These are phyloP conservation scores for Fusarium sp. DNA, from an alignment of 2,329 filamentous ascomycete genomes.

Conservation along the genomic window DNA sequence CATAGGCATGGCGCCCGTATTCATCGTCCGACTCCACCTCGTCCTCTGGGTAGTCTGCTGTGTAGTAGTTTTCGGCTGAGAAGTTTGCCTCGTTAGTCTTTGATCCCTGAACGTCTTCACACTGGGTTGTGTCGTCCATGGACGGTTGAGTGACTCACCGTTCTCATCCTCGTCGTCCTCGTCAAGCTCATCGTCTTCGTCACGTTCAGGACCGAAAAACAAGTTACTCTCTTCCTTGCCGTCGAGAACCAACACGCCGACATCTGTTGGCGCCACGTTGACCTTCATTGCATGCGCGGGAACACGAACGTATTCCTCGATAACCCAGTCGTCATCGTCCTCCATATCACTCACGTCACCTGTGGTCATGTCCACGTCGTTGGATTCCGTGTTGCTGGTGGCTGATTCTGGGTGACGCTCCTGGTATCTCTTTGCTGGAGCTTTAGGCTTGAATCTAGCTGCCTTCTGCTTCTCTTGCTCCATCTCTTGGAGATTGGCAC, in stretches of 20 bases:
- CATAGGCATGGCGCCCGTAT: slow-evolving; percentile 67
- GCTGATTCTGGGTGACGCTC: slow-evolving; percentile 65
- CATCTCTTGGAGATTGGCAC: slow-evolving; percentile 63
- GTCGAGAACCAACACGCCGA: slow-evolving; percentile 70
- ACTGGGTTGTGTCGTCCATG: slow-evolving; percentile 6
- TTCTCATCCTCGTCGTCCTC: slow-evolving; percentile 76
- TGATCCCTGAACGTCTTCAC: slow-evolving; percentile 1
- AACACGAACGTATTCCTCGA: slow-evolving; percentile 74
- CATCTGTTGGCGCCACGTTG: slow-evolving; percentile 62
- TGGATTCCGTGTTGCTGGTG: slow-evolving; percentile 21
- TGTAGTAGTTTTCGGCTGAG: slow-evolving; percentile 81
- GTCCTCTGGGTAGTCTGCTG: slow-evolving; percentile 84
- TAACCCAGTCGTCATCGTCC: slow-evolving; percentile 69
- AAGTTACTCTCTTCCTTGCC: slow-evolving; percentile 69
- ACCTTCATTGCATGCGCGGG: slow-evolving; percentile 64
- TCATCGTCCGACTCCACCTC: slow-evolving; percentile 77
- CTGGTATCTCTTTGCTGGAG: slow-evolving; percentile 66
- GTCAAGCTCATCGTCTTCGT: slow-evolving; percentile 71
- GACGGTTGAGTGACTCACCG: slow-evolving; percentile 57
- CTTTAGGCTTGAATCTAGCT: slow-evolving; percentile 68
- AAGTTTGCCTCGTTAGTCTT: slow-evolving; percentile 33
- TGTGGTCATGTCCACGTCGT: slow-evolving; percentile 53
- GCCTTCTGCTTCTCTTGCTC: slow-evolving; percentile 57
- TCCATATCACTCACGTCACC: slow-evolving; percentile 60
- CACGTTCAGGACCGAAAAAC: slow-evolving; percentile 71